Conservation (phyloP, 805 yeast species). For the Grigorovia yakushimaensis region DNA sequence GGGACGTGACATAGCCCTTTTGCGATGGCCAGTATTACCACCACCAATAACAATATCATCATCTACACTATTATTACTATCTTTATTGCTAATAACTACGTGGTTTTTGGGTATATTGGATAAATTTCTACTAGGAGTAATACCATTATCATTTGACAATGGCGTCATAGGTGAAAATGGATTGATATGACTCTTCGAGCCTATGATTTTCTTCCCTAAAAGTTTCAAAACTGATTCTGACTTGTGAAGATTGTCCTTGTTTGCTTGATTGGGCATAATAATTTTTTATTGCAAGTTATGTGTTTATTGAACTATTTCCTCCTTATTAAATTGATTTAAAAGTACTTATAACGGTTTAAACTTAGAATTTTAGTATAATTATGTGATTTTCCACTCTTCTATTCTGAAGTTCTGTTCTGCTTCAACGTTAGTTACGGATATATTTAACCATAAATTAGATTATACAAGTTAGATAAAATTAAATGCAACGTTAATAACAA, state of each 20-base stretch:
- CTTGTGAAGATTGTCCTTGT: background rate
- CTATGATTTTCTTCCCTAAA: constrained; percentile 9
- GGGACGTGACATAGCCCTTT: constrained; percentile 5
- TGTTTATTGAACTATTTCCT: background rate
- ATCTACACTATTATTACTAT: background rate
- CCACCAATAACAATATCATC: constrained; percentile 1
- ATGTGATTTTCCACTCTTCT: too few relatives aligned
- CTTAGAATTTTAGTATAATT: too few relatives aligned
- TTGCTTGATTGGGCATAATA: background rate
- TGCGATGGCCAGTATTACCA: constrained; percentile 6
- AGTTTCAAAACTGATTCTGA: constrained; percentile 7
- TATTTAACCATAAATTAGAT: too few relatives aligned
- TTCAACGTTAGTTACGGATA: too few relatives aligned
- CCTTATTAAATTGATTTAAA: background rate
- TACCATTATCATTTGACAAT: constrained; percentile 3
- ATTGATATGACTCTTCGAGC: constrained; percentile 5
- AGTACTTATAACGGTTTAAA: background rate
- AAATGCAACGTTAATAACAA: background rate
- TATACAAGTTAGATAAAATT: too few relatives aligned
- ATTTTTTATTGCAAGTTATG: background rate
- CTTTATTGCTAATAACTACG: background rate
- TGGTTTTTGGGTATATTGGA: background rate
- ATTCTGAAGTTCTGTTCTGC: too few relatives aligned
- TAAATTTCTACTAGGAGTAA: background rate
- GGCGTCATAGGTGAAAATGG: background rate